Evolutionary conservation across 108 stramenopile genomes (phyloP).

Genomic region (Nitzschia sp.): DNA sequence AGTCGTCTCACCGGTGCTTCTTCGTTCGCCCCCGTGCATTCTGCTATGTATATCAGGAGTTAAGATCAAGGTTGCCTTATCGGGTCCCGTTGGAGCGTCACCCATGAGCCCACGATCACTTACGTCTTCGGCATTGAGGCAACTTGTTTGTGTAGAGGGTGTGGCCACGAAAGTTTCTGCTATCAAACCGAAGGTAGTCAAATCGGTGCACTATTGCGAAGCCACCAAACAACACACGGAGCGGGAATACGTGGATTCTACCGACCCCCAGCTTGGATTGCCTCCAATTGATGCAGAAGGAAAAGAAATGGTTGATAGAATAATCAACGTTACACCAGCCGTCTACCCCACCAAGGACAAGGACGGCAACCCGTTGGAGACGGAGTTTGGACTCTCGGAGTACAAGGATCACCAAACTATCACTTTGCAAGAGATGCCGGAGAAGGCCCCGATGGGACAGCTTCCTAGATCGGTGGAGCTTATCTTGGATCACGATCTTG

Average conservation of each 20-base stretch:
- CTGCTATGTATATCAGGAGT: too few species aligned
- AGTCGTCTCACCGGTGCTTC: too few species aligned
- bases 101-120: constrained; percentile 73
- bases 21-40: too few species aligned
- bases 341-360: constrained; percentile 92
- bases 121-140: constrained; percentile 60
- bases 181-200: constrained; percentile 96
- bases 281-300: constrained; percentile 75
- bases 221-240: constrained; percentile 73
- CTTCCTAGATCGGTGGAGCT: constrained; percentile 95
- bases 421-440: constrained; percentile 96
- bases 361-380: constrained; percentile 92
- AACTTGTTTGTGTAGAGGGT: constrained; percentile 96
- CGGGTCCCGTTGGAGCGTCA: constrained; percentile 64
- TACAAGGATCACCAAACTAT: constrained; percentile 98
- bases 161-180: constrained; percentile 96
- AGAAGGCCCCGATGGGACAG: constrained; percentile 98
- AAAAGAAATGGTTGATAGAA: constrained; percentile 69
- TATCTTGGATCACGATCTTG: constrained; percentile 90
- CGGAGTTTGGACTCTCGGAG: constrained; percentile 92
- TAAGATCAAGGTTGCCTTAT: constrained; percentile 68
- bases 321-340: constrained; percentile 77
- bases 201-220: constrained; percentile 96
- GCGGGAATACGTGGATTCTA: constrained; percentile 94
- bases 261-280: constrained; percentile 91